phyloP scores from a whole-genome alignment of 768 basidiomycete species.

The Tremella yokohamensis region DNA sequence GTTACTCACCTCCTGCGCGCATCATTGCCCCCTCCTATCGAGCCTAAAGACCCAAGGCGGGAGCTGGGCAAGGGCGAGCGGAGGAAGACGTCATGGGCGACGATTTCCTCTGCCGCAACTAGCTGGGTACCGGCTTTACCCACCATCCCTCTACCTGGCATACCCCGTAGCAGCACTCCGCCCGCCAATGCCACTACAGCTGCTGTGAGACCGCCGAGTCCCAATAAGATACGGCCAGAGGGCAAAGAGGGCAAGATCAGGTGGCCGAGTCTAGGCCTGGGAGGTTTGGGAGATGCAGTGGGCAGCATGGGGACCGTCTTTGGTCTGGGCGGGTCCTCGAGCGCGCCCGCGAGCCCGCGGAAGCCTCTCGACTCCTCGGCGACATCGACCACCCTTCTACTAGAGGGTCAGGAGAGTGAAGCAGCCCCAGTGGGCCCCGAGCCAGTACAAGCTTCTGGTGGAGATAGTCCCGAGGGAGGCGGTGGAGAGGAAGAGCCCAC shows the following conservation, averaged over 20 bases:
- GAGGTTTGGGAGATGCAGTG: slow-evolving; percentile 23
- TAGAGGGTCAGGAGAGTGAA: too few species aligned
- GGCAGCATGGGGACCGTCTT: slow-evolving; percentile 21
- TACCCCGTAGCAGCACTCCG: neutral
- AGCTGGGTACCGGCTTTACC: slow-evolving; percentile 29
- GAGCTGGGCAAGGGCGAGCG: slow-evolving; percentile 4
- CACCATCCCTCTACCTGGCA: neutral
- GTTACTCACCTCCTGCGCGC: slow-evolving; percentile 16
- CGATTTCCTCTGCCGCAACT: slow-evolving; percentile 7
- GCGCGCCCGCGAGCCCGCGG: too few species aligned
- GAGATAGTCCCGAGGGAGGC: neutral
- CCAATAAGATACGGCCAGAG: slow-evolving; percentile 13
- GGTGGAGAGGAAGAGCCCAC: neutral
- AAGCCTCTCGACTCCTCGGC: too few species aligned
- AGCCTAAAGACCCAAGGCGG: slow-evolving; percentile 4
- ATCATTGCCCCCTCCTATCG: slow-evolving; percentile 21
- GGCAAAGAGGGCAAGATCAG: slow-evolving; percentile 10
- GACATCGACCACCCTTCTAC: too few species aligned
- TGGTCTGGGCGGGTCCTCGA: slow-evolving; percentile 14
- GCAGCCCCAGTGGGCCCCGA: too few species aligned
- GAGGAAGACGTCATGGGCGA: slow-evolving; percentile 32
- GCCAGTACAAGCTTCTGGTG: too few species aligned
- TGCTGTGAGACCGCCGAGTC: neutral
- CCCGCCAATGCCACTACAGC: neutral
- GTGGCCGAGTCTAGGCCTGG: slow-evolving; percentile 17